Evolutionary conservation across 305 asterid species (phyloP).

Genomic region (Fraxinus xanthoxyloides): DNA sequence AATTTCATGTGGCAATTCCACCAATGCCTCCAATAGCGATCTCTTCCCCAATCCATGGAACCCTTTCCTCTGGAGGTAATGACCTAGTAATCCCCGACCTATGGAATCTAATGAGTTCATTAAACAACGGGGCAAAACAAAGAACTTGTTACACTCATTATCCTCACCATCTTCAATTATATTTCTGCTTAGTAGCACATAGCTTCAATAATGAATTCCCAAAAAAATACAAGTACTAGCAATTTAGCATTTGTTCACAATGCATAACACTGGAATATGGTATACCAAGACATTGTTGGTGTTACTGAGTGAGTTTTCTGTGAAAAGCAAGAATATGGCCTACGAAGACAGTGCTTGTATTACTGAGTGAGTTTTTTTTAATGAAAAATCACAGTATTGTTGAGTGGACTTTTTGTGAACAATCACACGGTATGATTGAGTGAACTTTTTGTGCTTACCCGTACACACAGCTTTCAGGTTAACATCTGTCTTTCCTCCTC

Average conservation of each 20-base stretch:
- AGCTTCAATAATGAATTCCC: background rate
- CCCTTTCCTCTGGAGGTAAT: background rate
- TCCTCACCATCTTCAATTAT: background rate
- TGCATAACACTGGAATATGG: background rate
- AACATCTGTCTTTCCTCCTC: constrained; percentile 84
- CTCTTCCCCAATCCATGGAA: background rate
- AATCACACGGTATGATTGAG: background rate
- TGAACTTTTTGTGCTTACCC: constrained; percentile 29
- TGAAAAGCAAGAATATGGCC: background rate
- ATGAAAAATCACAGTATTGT: background rate
- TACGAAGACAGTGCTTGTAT: background rate
- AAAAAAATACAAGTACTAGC: background rate
- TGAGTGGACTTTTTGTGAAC: background rate
- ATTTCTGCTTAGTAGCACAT: background rate
- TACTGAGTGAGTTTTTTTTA: background rate
- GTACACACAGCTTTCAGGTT: constrained; percentile 83
- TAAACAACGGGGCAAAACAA: background rate
- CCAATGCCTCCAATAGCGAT: background rate
- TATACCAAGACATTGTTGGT: background rate
- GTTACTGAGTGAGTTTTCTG: background rate
- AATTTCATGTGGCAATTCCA: background rate
- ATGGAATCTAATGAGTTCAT: background rate
- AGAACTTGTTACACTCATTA: background rate
- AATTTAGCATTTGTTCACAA: background rate
- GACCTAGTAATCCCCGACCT: background rate